Conservation (phyloP, 2,329 filamentous ascomycete species). For the Plenodomus tracheiphilus region DNA sequence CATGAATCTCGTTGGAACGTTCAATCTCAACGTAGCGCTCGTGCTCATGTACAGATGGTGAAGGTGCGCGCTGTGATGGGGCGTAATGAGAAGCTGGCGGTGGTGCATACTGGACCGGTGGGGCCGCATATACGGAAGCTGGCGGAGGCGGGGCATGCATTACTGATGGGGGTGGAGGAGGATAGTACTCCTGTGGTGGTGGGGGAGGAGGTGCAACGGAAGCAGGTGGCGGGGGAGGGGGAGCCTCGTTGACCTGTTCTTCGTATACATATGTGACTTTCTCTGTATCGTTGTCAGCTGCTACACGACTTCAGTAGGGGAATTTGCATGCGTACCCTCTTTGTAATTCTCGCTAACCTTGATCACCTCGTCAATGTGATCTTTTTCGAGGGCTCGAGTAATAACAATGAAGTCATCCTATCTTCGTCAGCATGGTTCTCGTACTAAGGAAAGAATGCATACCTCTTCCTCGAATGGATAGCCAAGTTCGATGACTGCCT, state of each 20-base stretch:
- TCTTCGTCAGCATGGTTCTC: constrained; percentile 30
- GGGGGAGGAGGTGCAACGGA: constrained; percentile 14
- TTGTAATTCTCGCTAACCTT: constrained; percentile 77
- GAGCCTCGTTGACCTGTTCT: constrained; percentile 22
- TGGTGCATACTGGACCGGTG: constrained; percentile 19
- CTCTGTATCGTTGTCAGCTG: constrained; percentile 22
- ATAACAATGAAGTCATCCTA: constrained; percentile 82
- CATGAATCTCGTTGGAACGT: constrained; percentile 52
- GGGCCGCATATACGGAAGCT: constrained; percentile 22
- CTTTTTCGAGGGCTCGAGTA: constrained; percentile 80
- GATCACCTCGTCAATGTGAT: constrained; percentile 90
- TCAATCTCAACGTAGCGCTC: constrained; percentile 48
- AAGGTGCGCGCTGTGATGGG: constrained; percentile 37
- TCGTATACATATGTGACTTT: constrained; percentile 44
- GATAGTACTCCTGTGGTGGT: constrained; percentile 11
- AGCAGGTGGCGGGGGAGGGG: constrained; percentile 18
- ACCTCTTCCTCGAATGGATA: constrained; percentile 90
- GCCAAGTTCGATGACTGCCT: constrained; percentile 79
- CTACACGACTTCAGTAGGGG: not conserved
- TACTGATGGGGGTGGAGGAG: constrained; percentile 13
- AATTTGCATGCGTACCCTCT: constrained; percentile 46
- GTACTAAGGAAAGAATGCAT: constrained; percentile 28
- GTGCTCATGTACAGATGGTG: constrained; percentile 38
- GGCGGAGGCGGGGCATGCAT: constrained; percentile 27
- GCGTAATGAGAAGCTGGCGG: constrained; percentile 36